Conservation (phyloP, 306 rosid species). For the Quercus rubra region DNA sequence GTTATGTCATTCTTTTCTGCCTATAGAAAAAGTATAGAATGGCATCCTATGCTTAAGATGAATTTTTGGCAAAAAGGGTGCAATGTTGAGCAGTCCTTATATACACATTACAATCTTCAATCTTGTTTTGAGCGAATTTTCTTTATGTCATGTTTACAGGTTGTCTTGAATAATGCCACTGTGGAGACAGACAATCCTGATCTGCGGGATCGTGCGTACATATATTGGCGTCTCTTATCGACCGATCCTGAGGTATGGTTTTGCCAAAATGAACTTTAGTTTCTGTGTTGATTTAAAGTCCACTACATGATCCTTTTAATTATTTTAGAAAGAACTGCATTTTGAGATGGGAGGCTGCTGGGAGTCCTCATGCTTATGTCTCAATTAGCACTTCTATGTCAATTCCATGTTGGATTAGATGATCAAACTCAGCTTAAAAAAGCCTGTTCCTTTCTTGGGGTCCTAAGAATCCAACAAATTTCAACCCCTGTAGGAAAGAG, state of each 20-base stretch:
- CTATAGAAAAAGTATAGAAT: background rate
- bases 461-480: background rate
- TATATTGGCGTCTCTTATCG: constrained; percentile 99
- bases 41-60: background rate
- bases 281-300: background rate
- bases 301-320: background rate
- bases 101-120: background rate
- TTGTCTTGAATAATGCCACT: constrained; percentile 96
- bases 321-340: constrained; percentile 2
- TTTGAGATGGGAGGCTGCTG: too few relatives aligned
- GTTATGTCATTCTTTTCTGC: background rate
- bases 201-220: constrained; percentile 96
- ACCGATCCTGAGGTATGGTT: constrained; percentile 95
- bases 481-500: background rate
- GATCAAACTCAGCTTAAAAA: constrained; percentile 14
- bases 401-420: constrained; percentile 6
- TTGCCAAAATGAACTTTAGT: background rate
- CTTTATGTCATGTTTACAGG: constrained; percentile 47
- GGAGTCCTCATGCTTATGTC: background rate
- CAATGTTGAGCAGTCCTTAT: background rate
- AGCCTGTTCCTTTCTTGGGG: background rate
- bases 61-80: background rate
- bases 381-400: background rate
- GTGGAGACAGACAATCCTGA: constrained; percentile 99
- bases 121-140: constrained; percentile 10